phyloP scores from a whole-genome alignment of 1,284 basidiomycete genomes.

The Macrocystidia cucumis region DNA sequence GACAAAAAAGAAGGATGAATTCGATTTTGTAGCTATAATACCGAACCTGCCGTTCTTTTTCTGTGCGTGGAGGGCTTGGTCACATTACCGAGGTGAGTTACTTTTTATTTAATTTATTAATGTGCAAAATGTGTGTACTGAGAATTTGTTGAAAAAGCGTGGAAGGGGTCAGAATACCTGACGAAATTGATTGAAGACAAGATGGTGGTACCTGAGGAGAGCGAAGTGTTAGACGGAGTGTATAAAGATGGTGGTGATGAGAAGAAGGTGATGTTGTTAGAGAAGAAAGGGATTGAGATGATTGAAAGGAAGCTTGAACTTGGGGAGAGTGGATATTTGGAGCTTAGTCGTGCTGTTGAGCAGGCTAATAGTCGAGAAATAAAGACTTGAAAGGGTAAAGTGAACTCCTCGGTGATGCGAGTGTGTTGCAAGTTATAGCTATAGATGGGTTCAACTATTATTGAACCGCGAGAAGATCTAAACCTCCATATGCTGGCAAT shows the following conservation, averaged over 20 bases:
- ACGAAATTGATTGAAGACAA: conserved; percentile 46
- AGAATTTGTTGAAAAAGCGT: conserved; percentile 38
- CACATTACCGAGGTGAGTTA: conserved; percentile 64
- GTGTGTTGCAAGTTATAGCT: too few species aligned
- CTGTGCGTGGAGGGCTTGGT: conserved; percentile 78
- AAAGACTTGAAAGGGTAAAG: too few species aligned
- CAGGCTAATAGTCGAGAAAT: too few species aligned
- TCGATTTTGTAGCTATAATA: conserved; percentile 68
- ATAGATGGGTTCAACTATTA: too few species aligned
- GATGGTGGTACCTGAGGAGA: conserved; percentile 47
- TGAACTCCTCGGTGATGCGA: too few species aligned
- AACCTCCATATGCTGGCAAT: too few species aligned
- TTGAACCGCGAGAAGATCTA: too few species aligned
- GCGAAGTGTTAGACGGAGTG: conserved; percentile 45
- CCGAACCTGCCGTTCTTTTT: conserved; percentile 83
- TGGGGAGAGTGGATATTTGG: conserved; percentile 34
- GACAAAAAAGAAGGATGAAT: too few species aligned
- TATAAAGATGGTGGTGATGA: conserved; percentile 31
- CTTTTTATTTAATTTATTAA: too few species aligned
- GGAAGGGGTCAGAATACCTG: conserved; percentile 65
- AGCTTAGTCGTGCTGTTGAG: conserved; percentile 58
- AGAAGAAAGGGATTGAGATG: conserved; percentile 41
- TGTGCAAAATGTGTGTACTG: conserved; percentile 1
- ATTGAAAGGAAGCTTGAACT: conserved; percentile 42
- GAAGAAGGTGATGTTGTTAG: conserved; percentile 32